A percentile compares a stretch with the other conserved stretches of the same genome.
Conservation (phyloP, 164 flowering plant genomes). For the Berberis vulgaris region DNA sequence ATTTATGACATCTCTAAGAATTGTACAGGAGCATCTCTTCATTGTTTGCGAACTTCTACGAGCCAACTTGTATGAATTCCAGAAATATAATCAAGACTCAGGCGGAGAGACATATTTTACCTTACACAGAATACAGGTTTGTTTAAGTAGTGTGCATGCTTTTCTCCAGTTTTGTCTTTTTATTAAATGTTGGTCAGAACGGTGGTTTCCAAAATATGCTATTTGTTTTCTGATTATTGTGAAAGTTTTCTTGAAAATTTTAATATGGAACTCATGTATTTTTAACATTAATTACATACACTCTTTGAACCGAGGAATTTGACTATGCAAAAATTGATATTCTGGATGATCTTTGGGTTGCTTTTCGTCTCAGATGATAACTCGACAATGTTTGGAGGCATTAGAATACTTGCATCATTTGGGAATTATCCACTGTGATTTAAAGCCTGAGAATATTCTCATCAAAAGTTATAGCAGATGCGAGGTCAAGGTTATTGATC, state of each 20-base stretch:
- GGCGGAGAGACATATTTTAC: constrained; percentile 74
- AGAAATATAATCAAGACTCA: constrained; percentile 76
- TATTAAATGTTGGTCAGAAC: no score
- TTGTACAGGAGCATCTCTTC: constrained; percentile 80
- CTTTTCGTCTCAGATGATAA: constrained; percentile 43
- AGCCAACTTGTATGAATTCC: constrained; percentile 89
- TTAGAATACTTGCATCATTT: constrained; percentile 61
- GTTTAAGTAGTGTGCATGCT: constrained; percentile 2
- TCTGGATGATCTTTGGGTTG: not conserved
- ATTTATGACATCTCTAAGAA: not conserved
- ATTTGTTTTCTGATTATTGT: no score
- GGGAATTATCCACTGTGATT: constrained; percentile 90
- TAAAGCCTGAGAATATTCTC: constrained; percentile 92
- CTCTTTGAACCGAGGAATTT: not conserved
- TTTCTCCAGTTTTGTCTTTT: not conserved
- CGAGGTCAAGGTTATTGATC: constrained; percentile 88
- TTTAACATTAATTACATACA: no score
- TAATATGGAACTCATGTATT: no score
- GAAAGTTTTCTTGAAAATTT: no score
- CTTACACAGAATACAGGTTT: constrained; percentile 72
- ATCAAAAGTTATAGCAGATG: constrained; percentile 85
- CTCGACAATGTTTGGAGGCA: constrained; percentile 89
- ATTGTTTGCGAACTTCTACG: constrained; percentile 86
- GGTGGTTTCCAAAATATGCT: no score
- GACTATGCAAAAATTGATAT: not conserved